A percentile compares a stretch with the other conserved stretches of the same genome.
Evolutionary conservation across 139 green algal species (phyloP).

Genomic region (Tetratostichococcus sp.): DNA sequence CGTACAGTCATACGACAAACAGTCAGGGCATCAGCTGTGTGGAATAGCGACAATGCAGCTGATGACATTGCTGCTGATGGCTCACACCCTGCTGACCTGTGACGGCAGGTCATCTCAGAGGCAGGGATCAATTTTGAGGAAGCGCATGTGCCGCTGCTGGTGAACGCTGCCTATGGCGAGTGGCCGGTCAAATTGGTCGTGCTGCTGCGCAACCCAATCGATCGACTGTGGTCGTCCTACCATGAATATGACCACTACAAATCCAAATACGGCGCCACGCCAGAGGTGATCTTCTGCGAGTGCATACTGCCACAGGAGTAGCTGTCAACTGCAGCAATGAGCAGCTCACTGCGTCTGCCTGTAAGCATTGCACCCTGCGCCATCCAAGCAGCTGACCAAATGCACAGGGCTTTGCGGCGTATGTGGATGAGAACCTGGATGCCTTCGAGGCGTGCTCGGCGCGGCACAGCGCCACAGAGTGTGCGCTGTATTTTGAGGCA

Average conservation of each 20-base stretch:
- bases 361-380: too few species aligned
- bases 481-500: slow-evolving; percentile 38
- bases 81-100: too few species aligned
- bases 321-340: too few species aligned
- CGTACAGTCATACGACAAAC: too few species aligned
- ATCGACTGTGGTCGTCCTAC: slow-evolving; percentile 29
- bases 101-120: not conserved
- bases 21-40: too few species aligned
- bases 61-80: too few species aligned
- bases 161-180: slow-evolving; percentile 30
- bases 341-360: too few species aligned
- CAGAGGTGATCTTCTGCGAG: not conserved
- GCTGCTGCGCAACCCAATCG: slow-evolving; percentile 28
- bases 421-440: slow-evolving; percentile 35
- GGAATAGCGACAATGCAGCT: too few species aligned
- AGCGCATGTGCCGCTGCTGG: slow-evolving; percentile 14
- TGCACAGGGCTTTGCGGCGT: slow-evolving; percentile 28
- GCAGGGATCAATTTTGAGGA: not conserved
- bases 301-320: too few species aligned
- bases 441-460: slow-evolving; percentile 5
- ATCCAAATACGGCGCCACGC: not conserved
- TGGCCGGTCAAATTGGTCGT: slow-evolving; percentile 28
- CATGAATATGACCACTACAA: slow-evolving; percentile 20
- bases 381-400: too few species aligned
- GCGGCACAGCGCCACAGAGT: slow-evolving; percentile 5